Percentiles rank a stretch among this genome's conserved stretches.
These are phyloP conservation scores for Pharus latifolius DNA, from an alignment of 176 grass and related monocot species.

Conservation along the genomic window DNA sequence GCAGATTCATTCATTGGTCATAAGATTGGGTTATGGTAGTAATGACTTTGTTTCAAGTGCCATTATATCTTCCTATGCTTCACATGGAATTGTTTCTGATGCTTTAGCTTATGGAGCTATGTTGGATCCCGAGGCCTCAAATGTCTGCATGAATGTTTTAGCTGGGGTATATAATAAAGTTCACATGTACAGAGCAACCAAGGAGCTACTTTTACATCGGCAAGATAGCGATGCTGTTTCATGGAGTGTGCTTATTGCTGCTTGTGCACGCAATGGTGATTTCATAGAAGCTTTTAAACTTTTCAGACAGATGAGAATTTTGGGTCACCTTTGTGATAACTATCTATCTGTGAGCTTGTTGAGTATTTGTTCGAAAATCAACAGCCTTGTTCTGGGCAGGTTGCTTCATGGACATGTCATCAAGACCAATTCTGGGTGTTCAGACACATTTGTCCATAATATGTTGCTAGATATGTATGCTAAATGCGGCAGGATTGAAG, in stretches of 20 bases:
- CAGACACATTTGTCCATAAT: slow-evolving; percentile 52
- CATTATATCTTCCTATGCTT: slow-evolving; percentile 63
- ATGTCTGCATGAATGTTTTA: slow-evolving; percentile 40
- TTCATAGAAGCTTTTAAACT: slow-evolving; percentile 39
- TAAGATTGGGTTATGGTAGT: slow-evolving; percentile 44
- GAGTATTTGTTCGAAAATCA: slow-evolving; percentile 59
- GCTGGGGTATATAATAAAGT: slow-evolving; percentile 52
- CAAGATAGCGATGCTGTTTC: slow-evolving; percentile 41
- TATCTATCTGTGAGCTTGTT: slow-evolving; percentile 49
- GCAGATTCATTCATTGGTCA: slow-evolving; percentile 60
- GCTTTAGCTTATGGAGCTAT: slow-evolving; percentile 28
- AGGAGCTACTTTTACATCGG: slow-evolving; percentile 41
- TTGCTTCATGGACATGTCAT: slow-evolving; percentile 56
- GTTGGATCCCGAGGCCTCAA: slow-evolving; percentile 18
- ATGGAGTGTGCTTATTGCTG: slow-evolving; percentile 67
- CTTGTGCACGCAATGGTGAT: slow-evolving; percentile 46
- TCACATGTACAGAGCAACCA: slow-evolving; percentile 35
- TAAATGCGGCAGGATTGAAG: slow-evolving; percentile 77
- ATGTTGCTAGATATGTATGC: slow-evolving; percentile 79
- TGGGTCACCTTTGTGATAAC: slow-evolving; percentile 33
- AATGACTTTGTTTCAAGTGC: slow-evolving; percentile 56
- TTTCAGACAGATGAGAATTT: slow-evolving; percentile 52
- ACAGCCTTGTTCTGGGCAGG: slow-evolving; percentile 55
- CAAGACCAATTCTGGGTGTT: slow-evolving; percentile 42
- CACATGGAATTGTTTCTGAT: slow-evolving; percentile 32